Base-by-base conservation (phyloP, 768 basidiomycete genomes). In the Rickenella mellea region DNA sequence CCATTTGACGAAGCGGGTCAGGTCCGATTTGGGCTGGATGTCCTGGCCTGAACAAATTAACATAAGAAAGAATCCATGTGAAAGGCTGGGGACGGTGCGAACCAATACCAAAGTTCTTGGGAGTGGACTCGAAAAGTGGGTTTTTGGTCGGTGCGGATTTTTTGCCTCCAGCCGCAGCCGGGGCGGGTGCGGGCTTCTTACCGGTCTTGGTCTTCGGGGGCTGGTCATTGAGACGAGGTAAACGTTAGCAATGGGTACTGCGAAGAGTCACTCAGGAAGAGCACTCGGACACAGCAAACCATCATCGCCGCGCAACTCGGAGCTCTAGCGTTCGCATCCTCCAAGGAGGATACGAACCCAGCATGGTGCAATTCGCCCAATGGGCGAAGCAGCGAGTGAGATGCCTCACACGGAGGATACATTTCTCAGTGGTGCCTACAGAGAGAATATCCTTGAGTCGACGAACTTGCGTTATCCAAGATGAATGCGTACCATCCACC, bases 1-100 rank as follows among this genome's bases (percentile, higher is more conserved):
- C 94, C 94, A 99, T 66, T 96, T 97, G 70, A 97, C 88, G 70
- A 97, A 97, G 62, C 93, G 88, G 45, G 89, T 94, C 51, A 97
- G 67, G 67, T 98, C 94, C 42, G 77, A 77, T 62, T 74, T 76
- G 57, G 83, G 93, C 55, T 83, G 87, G 55, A 97, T 76, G 66
- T 94, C 89, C 69, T 93, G 90, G 58, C 94, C 94, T 94, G 52
- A 7, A 27, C 1, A 12, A 19, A 19, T 1, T n/a, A 0, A 44
- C 15, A n/a, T 6, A 30, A 19, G 21, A 20, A 10, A 27, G 41
- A 7, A n/a, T 12, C 19, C 10, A 41, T 4, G 42, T 43, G 24
- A 32, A 6, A n/a, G 43, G 14, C 19, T 26, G 19, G 14, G 8
- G 24, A 61, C n/a, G n/a, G 39, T 39, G 49, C 76, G 8, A 49